Evolutionary conservation across 2,329 filamentous ascomycete species (phyloP), one percentile per base, ranked within the genome.

Genomic region (Beauveria scarabaeidicola): DNA sequence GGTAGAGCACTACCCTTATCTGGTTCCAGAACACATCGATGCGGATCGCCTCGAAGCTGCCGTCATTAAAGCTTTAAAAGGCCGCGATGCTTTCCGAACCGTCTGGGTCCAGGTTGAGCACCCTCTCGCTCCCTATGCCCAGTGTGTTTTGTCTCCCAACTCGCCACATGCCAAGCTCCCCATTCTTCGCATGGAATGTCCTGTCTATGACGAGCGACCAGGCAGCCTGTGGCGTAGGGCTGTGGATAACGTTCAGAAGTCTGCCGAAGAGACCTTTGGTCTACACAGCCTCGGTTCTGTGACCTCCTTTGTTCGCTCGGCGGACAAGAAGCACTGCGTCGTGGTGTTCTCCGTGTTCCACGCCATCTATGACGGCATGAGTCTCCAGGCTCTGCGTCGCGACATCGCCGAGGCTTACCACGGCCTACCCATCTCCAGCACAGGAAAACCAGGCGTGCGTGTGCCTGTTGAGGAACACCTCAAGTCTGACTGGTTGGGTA

Each of bases 281-380:
- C 44, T 62, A 23, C 56, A 60, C 23, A 59, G 50, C 21, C 60
- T 58, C 21, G 57, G 56, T 21, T 54, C 51, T n/a, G 51, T 59
- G 11, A 58, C 48, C 7, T 43, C 60, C 5, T 56, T 52, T 43
- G 60, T 62, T 13, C 57, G 60, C 25, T 62, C 60, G 3, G 50
- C 46, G 3, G 44, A 55, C 38, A 50, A 41, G 19, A 52, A 50
- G 32, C 60, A 58, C 57, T 62, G 60, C 40, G 60, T 66, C 3
- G 70, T 69, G 62, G 70, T 71, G 1, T 58, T 72, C 0, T 66
- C 70, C 25, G 66, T 72, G 62, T 72, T 72, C 60, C 72, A 72
- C 59, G 71, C 69, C 63, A 67, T 72, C 51, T 62, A 62, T 29
- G 60, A 62, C 23, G 60, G 60, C 27, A 60, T 58, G 43, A 52